A percentile compares a stretch with the other conserved stretches of the same genome.
phyloP scores from a whole-genome alignment of 2,329 filamentous ascomycete species.

The Fusarium tuaranense region DNA sequence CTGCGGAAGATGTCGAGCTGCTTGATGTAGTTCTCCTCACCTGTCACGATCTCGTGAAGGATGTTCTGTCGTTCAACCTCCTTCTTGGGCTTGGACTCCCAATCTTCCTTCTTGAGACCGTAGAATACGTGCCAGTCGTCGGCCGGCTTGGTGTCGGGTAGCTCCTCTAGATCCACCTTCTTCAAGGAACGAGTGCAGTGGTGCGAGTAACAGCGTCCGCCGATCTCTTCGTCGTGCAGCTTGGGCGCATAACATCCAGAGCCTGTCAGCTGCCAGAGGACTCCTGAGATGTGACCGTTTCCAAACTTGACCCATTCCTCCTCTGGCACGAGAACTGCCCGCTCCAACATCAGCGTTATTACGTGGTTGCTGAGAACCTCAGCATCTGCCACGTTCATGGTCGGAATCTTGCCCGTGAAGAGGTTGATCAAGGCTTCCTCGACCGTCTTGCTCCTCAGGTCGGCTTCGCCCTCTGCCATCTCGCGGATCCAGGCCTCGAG shows the following conservation, averaged over 20 bases:
- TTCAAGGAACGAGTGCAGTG: constrained; percentile 95
- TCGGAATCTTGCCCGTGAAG: constrained; percentile 95
- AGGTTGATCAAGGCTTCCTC: constrained; percentile 88
- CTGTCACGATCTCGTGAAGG: constrained; percentile 93
- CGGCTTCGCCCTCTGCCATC: constrained; percentile 90
- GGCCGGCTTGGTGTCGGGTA: constrained; percentile 73
- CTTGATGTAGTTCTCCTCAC: constrained; percentile 91
- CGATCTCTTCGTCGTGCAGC: constrained; percentile 77
- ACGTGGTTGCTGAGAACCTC: constrained; percentile 85
- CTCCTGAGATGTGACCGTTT: constrained; percentile 82
- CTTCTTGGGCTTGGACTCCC: constrained; percentile 80
- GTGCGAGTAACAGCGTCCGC: constrained; percentile 89
- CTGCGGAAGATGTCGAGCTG: constrained; percentile 87
- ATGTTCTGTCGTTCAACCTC: constrained; percentile 95
- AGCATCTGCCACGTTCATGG: constrained; percentile 98
- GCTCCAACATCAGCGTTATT: constrained; percentile 81
- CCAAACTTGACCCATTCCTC: constrained; percentile 99
- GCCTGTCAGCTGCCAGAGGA: constrained; percentile 92
- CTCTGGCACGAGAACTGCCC: constrained; percentile 83
- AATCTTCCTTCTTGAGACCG: constrained; percentile 80
- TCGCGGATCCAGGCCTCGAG: constrained; percentile 88
- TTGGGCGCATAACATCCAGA: constrained; percentile 90
- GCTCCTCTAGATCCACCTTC: constrained; percentile 88
- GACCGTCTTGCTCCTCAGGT: constrained; percentile 86
- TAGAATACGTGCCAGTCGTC: constrained; percentile 94